These are phyloP conservation scores for Colletotrichum orchidophilum DNA, from an alignment of 2,329 filamentous ascomycete genomes.

Conservation along the genomic window DNA sequence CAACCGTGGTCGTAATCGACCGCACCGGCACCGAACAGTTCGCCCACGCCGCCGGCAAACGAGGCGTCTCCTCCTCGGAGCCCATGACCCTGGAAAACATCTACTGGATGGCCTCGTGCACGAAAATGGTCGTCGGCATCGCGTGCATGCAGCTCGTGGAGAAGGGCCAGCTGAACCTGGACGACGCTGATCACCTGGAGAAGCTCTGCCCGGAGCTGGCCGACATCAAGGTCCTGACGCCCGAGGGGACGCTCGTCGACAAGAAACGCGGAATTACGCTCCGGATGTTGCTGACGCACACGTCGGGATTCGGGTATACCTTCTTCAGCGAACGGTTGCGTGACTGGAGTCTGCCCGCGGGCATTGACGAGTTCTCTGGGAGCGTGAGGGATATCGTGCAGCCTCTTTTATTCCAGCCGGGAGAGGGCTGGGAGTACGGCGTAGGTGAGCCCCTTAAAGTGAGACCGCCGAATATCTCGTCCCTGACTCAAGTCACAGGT, in stretches of 20 bases:
- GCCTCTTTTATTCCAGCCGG: slow-evolving; percentile 71
- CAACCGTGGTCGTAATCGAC: slow-evolving; percentile 56
- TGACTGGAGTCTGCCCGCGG: slow-evolving; percentile 57
- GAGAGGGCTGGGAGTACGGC: slow-evolving; percentile 69
- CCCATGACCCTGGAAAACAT: slow-evolving; percentile 68
- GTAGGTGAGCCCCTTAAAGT: slow-evolving; percentile 44
- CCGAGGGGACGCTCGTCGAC: slow-evolving; percentile 48
- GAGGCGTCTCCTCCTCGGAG: slow-evolving; percentile 53
- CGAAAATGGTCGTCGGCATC: slow-evolving; percentile 63
- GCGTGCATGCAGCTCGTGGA: slow-evolving; percentile 68
- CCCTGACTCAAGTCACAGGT: slow-evolving; percentile 46
- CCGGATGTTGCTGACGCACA: slow-evolving; percentile 66
- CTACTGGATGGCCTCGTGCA: slow-evolving; percentile 69
- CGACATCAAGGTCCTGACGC: slow-evolving; percentile 53
- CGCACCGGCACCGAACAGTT: slow-evolving; percentile 58
- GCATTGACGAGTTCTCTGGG: slow-evolving; percentile 67
- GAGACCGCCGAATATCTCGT: not conserved
- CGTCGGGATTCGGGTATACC: slow-evolving; percentile 65
- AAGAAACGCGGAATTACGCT: slow-evolving; percentile 63
- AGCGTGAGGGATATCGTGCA: slow-evolving; percentile 59
- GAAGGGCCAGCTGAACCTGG: slow-evolving; percentile 55
- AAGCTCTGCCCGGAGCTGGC: slow-evolving; percentile 60
- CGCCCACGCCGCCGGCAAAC: slow-evolving; percentile 57
- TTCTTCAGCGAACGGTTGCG: slow-evolving; percentile 61
- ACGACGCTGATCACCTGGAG: slow-evolving; percentile 57